Evolutionary conservation across 208 protist species (phyloP), one percentile per base, ranked within the genome.

Genomic region (Naegleria gruberi): DNA sequence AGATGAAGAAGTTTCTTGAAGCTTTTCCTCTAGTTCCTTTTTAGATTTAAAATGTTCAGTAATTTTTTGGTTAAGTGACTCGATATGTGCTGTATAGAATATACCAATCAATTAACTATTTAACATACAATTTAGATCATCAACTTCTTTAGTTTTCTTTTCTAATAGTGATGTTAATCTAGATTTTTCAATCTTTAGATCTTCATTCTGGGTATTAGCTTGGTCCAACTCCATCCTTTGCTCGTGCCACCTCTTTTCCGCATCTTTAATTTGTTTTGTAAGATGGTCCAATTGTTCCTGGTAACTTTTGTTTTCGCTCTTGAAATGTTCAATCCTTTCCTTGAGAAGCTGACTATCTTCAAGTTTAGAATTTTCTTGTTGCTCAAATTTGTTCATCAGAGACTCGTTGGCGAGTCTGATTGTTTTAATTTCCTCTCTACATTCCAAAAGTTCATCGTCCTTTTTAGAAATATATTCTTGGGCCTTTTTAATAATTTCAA

Each of bases 121-220:
- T 30, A 65, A 77, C 65, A 37, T 77, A 77, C 65, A 77, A 77
- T 77, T 77, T 77, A 77, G 34, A 77, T 77, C 65, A 37, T 77
- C 65, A 30, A 77, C 12, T n/a, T 77, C 65, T n/a, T 77, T 77
- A 37, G 17, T 37, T n/a, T 77, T 77, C n/a, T 77, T 77, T n/a
- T 77, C 65, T 19, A 37, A 12, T 12, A 26, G 12, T 37, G 30
- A 37, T 77, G 34, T 7, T 8, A 77, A 77, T 77, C 65, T 12
- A n/a, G 12, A 15, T 37, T 77, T 77, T n/a, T 77, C 65, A 77
- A 6, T n/a, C 8, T 77, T 77, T 19, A 77, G 30, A 12, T 77
- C 65, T 37, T 77, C 65, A 37, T 77, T 77, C 30, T 37, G 26
- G 12, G 6, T 30, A 37, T n/a, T 77, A 77, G 34, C 34, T 77